Evolutionary conservation across 2,329 filamentous ascomycete genomes (phyloP), one percentile per base, ranked within the genome.

Genomic region (Colletotrichum eleusines): DNA sequence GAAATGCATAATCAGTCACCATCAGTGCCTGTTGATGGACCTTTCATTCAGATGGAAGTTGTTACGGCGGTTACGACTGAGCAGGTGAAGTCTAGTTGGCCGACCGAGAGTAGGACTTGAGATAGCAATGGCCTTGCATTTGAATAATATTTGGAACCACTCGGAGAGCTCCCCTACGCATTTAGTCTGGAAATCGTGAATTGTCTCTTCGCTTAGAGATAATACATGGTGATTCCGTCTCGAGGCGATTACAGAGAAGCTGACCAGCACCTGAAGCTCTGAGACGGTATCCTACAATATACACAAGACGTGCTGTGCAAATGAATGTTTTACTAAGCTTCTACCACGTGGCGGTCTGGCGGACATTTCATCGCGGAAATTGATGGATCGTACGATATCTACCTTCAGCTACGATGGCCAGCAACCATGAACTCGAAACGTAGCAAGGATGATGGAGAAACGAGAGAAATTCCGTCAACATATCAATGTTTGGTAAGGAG

Each of bases 11-110:
- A 5, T 16, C 20, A 14, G 16, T 16, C 31, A 7, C 54, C 54
- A 31, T 31, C 54, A 28, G 38, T 18, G n/a, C 51, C 50, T 20
- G 46, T 67, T 40, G 54, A 64, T 6, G 65, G 69, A 5, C 65
- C 59, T 9, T 60, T 50, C 33, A 84, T 84, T 16, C 83, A 84
- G 72, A 81, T 83, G 76, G 82, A 85, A 62, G 81, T 81, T 2
- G 78, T 83, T 1, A 84, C 82, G 14, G 81, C 76, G 3, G 82
- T 85, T 1, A 79, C 81, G 5, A 79, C 83, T 0, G 83, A 85
- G 73, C 33, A 44, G 11, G 35, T 31, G 26, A 51, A 67, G 31
- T 7, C 33, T 2, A 12, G 14, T 1, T 5, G 33, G 9, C 9
- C 18, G 42, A 2, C 44, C 14, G 16, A 20, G 6, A 23, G 23